These are phyloP conservation scores for Fraxinus xanthoxyloides DNA, from an alignment of 305 asterid species.

Conservation along the genomic window DNA sequence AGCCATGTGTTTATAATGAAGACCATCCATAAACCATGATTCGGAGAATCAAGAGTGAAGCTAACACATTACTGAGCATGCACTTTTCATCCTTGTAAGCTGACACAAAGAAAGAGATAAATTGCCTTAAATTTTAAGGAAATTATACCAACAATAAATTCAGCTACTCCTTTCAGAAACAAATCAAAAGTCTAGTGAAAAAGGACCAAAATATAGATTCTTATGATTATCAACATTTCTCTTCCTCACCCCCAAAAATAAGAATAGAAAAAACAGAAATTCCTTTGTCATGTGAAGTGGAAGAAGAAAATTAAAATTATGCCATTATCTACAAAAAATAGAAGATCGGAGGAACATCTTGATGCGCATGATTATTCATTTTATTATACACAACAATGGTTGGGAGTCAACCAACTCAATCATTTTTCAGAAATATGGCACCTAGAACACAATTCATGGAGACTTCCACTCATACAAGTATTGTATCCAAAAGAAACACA, in stretches of 20 bases:
- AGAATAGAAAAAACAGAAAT: background rate
- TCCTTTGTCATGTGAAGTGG: background rate
- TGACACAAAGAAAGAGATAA: background rate
- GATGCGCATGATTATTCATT: background rate
- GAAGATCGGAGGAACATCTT: background rate
- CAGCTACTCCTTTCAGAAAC: background rate
- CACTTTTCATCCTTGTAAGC: constrained; percentile 5
- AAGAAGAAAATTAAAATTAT: background rate
- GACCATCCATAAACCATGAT: constrained; percentile 1
- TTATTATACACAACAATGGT: background rate
- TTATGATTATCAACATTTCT: background rate
- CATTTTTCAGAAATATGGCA: background rate
- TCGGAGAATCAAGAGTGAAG: background rate
- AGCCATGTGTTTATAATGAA: constrained; percentile 5
- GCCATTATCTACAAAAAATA: background rate
- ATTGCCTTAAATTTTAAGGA: background rate
- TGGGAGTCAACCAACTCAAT: background rate
- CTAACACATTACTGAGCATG: background rate
- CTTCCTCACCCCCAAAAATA: background rate
- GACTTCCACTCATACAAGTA: background rate
- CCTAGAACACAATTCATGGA: background rate
- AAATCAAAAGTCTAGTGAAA: background rate
- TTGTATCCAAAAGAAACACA: background rate
- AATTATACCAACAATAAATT: background rate
- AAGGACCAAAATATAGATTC: background rate